Base-by-base conservation (phyloP, 75 land plant genomes). In the Sequoiadendron giganteum region DNA sequence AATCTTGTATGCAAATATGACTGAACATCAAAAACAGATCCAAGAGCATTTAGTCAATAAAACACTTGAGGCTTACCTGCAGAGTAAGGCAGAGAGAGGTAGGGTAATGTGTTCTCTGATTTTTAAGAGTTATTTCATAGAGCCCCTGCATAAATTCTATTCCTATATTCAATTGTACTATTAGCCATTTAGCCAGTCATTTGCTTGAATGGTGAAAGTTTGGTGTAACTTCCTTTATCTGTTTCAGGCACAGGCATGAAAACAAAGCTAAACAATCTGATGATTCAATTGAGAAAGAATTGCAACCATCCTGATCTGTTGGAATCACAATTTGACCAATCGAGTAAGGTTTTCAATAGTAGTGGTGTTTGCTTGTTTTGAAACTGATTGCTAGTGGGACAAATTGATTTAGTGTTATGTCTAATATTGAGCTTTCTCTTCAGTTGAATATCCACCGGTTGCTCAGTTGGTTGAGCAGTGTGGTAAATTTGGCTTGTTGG, bases 261-360 rank as follows among this genome's bases (percentile, higher is more conserved):
- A 91, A 85, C 89, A 56, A 93, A 90, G 91, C 93, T 97, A 30
- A 94, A 90, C 79, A 94, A 93, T 89, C 58, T 97, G 76, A 83
- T 95, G 87, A 89, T 96, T 87, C 99, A 97, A 85, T 93, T 97
- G 13, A 86, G 99, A 83, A 97, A 97, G 88, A 97, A 95, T 89
- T 96, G 97, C 93, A 94, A 95, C 88, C 98, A 96, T 93, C 99
- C 99, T 88, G 99, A 96, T 79, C 93, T 97, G 77, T 84, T 97
- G 85, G 90, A 88, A 42, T 90, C 96, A 43, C 92, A 92, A 2
- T 93, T 93, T 80, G 90, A 92, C 81, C 92, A 88, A 39, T 90
- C 93, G 42, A 80, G 99, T 97, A 93, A 86, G 94, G 87, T 5
- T 68, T 45, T 61, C 5, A 1, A 2, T 80, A 73, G 30, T 65